Conservation (phyloP, 495 filamentous ascomycete genomes). For the Penicillium tannophilum region DNA sequence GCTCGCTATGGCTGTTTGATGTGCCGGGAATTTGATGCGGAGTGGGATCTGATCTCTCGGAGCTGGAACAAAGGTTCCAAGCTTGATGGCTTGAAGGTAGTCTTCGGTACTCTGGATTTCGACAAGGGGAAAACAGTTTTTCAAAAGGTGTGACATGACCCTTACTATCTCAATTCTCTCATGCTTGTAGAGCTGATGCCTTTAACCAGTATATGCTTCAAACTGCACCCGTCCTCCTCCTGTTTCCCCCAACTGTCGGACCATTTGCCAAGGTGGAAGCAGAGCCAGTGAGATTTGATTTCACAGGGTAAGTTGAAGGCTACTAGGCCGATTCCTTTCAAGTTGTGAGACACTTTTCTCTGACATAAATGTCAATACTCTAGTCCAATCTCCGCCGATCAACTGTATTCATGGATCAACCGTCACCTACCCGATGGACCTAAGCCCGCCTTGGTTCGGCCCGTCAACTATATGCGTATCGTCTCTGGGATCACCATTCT, state of each 20-base stretch:
- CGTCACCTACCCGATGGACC: constrained; percentile 75
- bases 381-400: constrained; percentile 74
- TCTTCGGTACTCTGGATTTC: constrained; percentile 92
- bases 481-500: constrained; percentile 64
- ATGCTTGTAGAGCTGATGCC: neutral
- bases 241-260: constrained; percentile 89
- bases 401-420: constrained; percentile 74
- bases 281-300: constrained; percentile 82
- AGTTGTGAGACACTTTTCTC: neutral
- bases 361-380: constrained; percentile 6
- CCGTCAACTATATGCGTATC: constrained; percentile 82
- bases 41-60: constrained; percentile 86
- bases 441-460: constrained; percentile 75
- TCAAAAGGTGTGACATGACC: constrained; percentile 67
- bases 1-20: constrained; percentile 81
- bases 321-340: neutral
- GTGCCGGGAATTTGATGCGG: constrained; percentile 88
- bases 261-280: constrained; percentile 70
- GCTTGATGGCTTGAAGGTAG: constrained; percentile 65
- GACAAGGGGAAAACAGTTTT: constrained; percentile 81
- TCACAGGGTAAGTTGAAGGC: constrained; percentile 68
- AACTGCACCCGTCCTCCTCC: constrained; percentile 85
- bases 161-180: neutral
- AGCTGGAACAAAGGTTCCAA: constrained; percentile 87
- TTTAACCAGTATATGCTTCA: constrained; percentile 77